Evolutionary conservation across 805 yeast species (phyloP).

Genomic region (Yamadazyma takamatsuzukensis): DNA sequence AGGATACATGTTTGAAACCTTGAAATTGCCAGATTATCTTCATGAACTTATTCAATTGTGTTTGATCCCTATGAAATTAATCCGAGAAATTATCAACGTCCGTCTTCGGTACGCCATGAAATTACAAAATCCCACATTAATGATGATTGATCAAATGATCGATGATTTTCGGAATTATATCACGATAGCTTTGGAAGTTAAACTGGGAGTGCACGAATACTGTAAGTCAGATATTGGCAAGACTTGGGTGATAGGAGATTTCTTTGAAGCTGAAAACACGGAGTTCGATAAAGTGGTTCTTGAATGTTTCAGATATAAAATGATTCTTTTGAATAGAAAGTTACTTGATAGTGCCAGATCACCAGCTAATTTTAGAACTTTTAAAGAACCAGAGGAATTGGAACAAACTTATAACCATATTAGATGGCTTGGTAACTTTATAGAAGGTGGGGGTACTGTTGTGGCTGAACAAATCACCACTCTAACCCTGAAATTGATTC

Average conservation of each 20-base stretch:
- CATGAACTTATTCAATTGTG: constrained; percentile 63
- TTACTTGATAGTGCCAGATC: constrained; percentile 70
- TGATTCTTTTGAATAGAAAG: constrained; percentile 70
- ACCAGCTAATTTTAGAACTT: constrained; percentile 65
- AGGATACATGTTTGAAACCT: constrained; percentile 55
- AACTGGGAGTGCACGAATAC: constrained; percentile 61
- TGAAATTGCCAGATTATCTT: constrained; percentile 72
- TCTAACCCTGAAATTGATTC: constrained; percentile 63
- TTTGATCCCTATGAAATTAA: constrained; percentile 72
- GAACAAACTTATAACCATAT: constrained; percentile 79
- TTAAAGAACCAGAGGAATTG: constrained; percentile 87
- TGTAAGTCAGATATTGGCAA: constrained; percentile 49
- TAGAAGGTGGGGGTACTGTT: constrained; percentile 77
- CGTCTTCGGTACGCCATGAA: constrained; percentile 76
- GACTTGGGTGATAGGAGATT: constrained; percentile 70
- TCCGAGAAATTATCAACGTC: constrained; percentile 72
- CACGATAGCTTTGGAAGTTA: constrained; percentile 68
- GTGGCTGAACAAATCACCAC: constrained; percentile 74
- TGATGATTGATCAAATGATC: constrained; percentile 93
- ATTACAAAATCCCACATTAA: constrained; percentile 80
- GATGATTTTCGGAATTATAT: constrained; percentile 80
- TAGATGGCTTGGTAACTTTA: constrained; percentile 69
- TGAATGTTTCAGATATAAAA: constrained; percentile 68
- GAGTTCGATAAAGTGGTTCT: constrained; percentile 64
- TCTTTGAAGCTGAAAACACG: constrained; percentile 50